These are phyloP conservation scores for Penicillium sp. DNA, from an alignment of 2,329 filamentous ascomycete genomes.

Conservation along the genomic window DNA sequence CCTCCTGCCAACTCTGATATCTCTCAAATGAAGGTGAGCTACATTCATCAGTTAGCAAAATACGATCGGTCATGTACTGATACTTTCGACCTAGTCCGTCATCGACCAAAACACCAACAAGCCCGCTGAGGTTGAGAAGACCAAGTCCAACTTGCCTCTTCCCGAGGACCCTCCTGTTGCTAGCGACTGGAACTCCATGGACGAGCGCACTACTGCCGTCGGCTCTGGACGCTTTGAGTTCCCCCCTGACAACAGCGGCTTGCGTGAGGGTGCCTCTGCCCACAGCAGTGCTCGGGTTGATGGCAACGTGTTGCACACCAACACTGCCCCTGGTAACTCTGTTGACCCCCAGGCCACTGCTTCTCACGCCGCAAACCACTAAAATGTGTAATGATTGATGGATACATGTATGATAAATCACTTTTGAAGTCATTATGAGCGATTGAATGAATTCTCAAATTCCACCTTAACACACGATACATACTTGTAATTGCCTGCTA, in stretches of 20 bases:
- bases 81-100: slow-evolving; percentile 31
- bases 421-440: slow-evolving; percentile 20
- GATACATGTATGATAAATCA: slow-evolving; percentile 19
- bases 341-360: slow-evolving; percentile 67
- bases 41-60: not conserved
- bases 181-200: slow-evolving; percentile 77
- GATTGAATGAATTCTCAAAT: slow-evolving; percentile 11
- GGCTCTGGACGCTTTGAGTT: slow-evolving; percentile 62
- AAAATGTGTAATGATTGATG: slow-evolving; percentile 33
- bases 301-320: slow-evolving; percentile 57
- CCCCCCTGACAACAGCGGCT: slow-evolving; percentile 52
- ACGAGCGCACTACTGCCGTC: slow-evolving; percentile 69
- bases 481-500: not conserved
- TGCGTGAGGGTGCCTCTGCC: slow-evolving; percentile 63
- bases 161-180: slow-evolving; percentile 74
- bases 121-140: slow-evolving; percentile 66
- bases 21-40: slow-evolving; percentile 49
- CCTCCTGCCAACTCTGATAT: slow-evolving; percentile 48
- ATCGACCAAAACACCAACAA: slow-evolving; percentile 54
- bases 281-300: slow-evolving; percentile 53
- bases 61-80: not conserved
- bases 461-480: not conserved
- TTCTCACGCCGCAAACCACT: slow-evolving; percentile 60
- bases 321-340: slow-evolving; percentile 44
- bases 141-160: slow-evolving; percentile 72